These are phyloP conservation scores for Fusarium hostae DNA, from an alignment of 2,329 filamentous ascomycete genomes.

Conservation along the genomic window DNA sequence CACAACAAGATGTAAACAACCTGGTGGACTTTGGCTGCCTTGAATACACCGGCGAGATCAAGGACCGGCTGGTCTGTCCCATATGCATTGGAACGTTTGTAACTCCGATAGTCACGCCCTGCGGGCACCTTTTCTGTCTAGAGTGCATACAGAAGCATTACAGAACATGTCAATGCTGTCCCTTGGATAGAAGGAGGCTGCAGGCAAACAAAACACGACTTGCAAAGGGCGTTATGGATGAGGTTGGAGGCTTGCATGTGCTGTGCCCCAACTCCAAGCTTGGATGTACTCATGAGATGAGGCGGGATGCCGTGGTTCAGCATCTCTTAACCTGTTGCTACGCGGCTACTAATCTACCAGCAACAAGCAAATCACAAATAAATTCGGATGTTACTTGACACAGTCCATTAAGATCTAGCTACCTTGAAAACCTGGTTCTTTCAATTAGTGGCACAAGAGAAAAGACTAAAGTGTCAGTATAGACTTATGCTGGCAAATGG, in stretches of 20 bases:
- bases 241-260: background rate
- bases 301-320: background rate
- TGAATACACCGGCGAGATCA: background rate
- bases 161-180: background rate
- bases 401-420: too few species aligned
- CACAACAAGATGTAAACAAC: background rate
- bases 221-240: background rate
- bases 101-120: background rate
- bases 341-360: rapidly evolving
- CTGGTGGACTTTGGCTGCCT: background rate
- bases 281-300: background rate
- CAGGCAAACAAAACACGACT: background rate
- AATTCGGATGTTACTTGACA: rapidly evolving
- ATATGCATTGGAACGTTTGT: background rate
- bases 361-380: too few species aligned
- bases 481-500: too few species aligned
- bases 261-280: background rate
- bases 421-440: too few species aligned
- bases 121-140: background rate
- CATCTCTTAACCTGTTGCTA: background rate
- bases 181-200: background rate
- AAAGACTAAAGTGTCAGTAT: too few species aligned
- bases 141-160: background rate
- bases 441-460: too few species aligned
- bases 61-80: background rate